Conservation (phyloP, 2,329 filamentous ascomycete genomes). For the Aspergillus sp. region DNA sequence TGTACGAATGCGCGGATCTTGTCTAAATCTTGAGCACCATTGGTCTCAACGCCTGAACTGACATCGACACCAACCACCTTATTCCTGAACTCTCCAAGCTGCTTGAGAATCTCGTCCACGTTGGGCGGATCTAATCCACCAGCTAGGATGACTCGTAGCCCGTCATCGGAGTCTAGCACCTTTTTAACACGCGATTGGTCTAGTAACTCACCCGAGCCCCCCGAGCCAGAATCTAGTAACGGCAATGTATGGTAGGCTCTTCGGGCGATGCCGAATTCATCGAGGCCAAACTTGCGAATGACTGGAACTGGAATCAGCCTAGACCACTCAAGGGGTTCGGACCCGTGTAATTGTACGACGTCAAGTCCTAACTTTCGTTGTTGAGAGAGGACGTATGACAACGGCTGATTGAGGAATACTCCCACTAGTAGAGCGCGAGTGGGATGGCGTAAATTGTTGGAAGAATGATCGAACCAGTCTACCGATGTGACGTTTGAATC, state of each 20-base stretch:
- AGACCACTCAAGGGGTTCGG: slow-evolving; percentile 92
- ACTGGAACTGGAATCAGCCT: slow-evolving; percentile 88
- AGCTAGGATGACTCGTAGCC: slow-evolving; percentile 78
- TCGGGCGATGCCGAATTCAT: slow-evolving; percentile 70
- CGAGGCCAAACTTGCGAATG: slow-evolving; percentile 80
- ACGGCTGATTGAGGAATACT: slow-evolving; percentile 89
- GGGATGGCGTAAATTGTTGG: slow-evolving; percentile 53
- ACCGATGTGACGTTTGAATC: slow-evolving; percentile 33
- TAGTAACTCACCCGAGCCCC: slow-evolving; percentile 77
- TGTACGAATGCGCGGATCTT: slow-evolving; percentile 83
- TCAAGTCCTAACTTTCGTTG: slow-evolving; percentile 79
- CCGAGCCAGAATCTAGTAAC: slow-evolving; percentile 83
- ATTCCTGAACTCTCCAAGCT: slow-evolving; percentile 62
- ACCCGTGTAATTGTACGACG: slow-evolving; percentile 88
- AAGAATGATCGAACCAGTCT: slow-evolving; percentile 73
- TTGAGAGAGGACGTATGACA: slow-evolving; percentile 79
- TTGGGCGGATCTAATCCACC: slow-evolving; percentile 84
- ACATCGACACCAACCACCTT: slow-evolving; percentile 86
- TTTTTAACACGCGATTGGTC: slow-evolving; percentile 72
- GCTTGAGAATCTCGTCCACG: slow-evolving; percentile 67
- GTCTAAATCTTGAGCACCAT: slow-evolving; percentile 76
- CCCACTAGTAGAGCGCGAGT: slow-evolving; percentile 80
- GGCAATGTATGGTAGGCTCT: slow-evolving; percentile 83
- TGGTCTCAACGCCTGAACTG: slow-evolving; percentile 88
- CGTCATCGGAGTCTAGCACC: slow-evolving; percentile 68